Percentiles rank a stretch among this genome's conserved stretches.
These are phyloP conservation scores for Pistacia atlantica DNA, from an alignment of 345 rosid genomes.

Conservation along the genomic window DNA sequence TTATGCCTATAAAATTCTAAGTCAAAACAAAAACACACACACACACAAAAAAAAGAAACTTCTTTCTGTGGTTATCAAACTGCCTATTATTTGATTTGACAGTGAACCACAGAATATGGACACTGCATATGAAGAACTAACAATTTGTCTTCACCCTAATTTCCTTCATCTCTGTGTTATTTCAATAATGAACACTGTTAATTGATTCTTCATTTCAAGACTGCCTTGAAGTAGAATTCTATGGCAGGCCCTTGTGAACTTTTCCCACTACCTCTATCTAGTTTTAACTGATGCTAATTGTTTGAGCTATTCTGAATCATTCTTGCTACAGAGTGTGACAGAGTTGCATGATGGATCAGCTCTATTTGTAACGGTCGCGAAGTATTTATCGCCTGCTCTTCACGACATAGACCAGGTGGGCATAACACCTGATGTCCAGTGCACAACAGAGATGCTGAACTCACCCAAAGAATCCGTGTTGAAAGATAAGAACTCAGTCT, in stretches of 20 bases:
- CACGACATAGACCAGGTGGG: slow-evolving; percentile 90
- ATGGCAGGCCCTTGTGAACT: background rate
- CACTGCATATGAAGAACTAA: no score
- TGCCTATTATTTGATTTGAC: no score
- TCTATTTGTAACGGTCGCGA: slow-evolving; percentile 84
- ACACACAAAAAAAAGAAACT: background rate
- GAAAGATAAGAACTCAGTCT: slow-evolving; percentile 44
- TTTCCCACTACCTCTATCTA: background rate
- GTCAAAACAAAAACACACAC: no score
- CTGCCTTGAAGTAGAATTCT: no score
- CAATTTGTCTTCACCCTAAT: no score
- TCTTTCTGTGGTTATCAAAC: background rate
- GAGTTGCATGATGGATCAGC: slow-evolving; percentile 93
- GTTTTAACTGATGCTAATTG: slow-evolving; percentile 10
- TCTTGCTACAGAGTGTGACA: slow-evolving; percentile 63
- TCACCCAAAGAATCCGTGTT: slow-evolving; percentile 46
- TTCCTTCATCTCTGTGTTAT: no score
- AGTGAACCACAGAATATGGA: no score
- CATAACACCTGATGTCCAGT: slow-evolving; percentile 79
- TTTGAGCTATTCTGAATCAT: slow-evolving; percentile 19
- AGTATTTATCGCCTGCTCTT: slow-evolving; percentile 85
- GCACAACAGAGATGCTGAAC: slow-evolving; percentile 70
- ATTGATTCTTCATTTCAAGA: no score
- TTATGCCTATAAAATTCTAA: background rate
- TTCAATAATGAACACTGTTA: no score